Percentiles rank a stretch among this genome's conserved stretches.
phyloP scores from a whole-genome alignment of 2,329 filamentous ascomycete genomes.

The Alternaria ethzedia region DNA sequence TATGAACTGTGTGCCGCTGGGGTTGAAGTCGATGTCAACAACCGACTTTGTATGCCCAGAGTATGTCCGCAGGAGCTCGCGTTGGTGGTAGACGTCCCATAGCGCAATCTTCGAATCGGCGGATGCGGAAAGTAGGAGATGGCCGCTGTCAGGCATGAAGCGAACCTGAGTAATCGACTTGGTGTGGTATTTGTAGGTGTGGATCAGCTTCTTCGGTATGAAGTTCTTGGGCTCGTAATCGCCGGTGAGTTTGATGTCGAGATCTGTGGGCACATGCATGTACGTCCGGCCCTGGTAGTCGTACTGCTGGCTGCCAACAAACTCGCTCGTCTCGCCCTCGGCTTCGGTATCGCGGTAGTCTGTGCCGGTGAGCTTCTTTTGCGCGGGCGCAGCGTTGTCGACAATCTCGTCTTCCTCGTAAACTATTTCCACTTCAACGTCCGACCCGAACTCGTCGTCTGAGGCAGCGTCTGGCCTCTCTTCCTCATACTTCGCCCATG shows the following conservation, averaged over 20 bases:
- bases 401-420: conserved; percentile 77
- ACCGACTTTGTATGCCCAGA: conserved; percentile 88
- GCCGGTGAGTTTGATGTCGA: conserved; percentile 67
- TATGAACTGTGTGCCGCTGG: conserved; percentile 81
- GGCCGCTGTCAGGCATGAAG: conserved; percentile 87
- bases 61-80: conserved; percentile 89
- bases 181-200: conserved; percentile 84
- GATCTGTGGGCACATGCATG: conserved; percentile 86
- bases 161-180: conserved; percentile 87
- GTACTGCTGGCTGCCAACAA: conserved; percentile 81
- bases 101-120: conserved; percentile 92
- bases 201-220: conserved; percentile 91
- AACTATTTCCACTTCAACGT: conserved; percentile 74
- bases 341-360: conserved; percentile 57
- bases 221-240: conserved; percentile 84
- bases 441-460: conserved; percentile 66
- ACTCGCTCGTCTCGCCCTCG: conserved; percentile 76
- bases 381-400: conserved; percentile 66
- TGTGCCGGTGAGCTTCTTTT: conserved; percentile 61
- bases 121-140: conserved; percentile 86
- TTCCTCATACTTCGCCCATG: conserved; percentile 85
- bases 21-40: conserved; percentile 88
- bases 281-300: conserved; percentile 97
- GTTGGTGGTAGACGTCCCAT: conserved; percentile 91
- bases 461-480: conserved; percentile 73